Base-by-base conservation (phyloP, 306 rosid genomes). In the Lupinus albus region DNA sequence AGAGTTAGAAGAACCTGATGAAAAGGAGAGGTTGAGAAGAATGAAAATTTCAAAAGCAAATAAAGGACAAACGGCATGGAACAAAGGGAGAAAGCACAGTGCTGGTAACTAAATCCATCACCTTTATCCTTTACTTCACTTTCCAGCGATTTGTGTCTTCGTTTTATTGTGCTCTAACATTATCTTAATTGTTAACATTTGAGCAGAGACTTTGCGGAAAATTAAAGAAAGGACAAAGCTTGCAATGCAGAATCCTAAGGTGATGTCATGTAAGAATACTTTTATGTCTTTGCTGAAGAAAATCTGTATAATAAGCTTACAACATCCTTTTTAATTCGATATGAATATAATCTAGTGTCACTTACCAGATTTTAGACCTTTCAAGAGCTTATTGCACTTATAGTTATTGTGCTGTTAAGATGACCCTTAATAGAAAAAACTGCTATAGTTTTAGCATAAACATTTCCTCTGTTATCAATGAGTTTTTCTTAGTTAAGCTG, bases 171-270 rank as follows among this genome's bases (percentile, higher is more conserved):
- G 64, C 11, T 56, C 59, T 72, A 63, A 25, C 33, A 2, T 60
- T 14, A 21, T 49, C 71, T 64, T 35, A 44, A 64, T 17, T 67
- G 32, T 68, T 52, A 2, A 45, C 38, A 18, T 42, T 1, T 73
- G 54, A 63, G 79, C 88, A 86, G 92, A 89, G 70, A 89, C 96
- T 56, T 70, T 83, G 77, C 79, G 60, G 73, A 78, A 76, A 79
- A 89, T 89, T 80, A 84, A 54, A 78, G 92, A 89, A 78, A 81
- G 92, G 73, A 89, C 96, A 71, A 75, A 79, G 83, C 84, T 89
- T 48, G 92, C 96, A 39, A 89, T 89, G 92, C 92, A 86, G 92
- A 73, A 89, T 80, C 92, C 92, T 83, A 89, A 89, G 96, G 96
- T 89, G 92, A 89, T 79, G 92, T 86, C 96, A 78, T 84, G 96